These are phyloP conservation scores for Fagopyrum esculentum DNA, from an alignment of 148 eudicot species.

Conservation along the genomic window DNA sequence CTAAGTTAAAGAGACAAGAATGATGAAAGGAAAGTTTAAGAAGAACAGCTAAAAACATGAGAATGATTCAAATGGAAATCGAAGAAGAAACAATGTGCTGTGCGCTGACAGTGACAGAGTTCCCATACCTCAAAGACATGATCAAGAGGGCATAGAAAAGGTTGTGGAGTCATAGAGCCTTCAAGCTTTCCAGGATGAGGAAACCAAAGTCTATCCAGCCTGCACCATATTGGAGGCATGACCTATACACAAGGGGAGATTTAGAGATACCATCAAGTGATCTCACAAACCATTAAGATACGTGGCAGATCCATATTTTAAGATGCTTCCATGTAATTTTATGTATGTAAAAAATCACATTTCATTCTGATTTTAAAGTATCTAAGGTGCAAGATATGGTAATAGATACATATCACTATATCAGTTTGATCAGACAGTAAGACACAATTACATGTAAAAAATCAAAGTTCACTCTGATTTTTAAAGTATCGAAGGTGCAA, in stretches of 20 bases:
- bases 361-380: not conserved
- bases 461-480: too few relatives aligned
- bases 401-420: too few relatives aligned
- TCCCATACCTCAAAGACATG: constrained; percentile 86
- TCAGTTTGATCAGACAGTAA: too few relatives aligned
- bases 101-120: not conserved
- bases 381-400: not conserved
- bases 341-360: not conserved
- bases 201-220: constrained; percentile 99
- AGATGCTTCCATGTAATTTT: not conserved
- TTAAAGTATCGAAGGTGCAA: too few relatives aligned
- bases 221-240: constrained; percentile 99
- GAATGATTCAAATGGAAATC: not conserved
- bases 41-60: not conserved
- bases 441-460: too few relatives aligned
- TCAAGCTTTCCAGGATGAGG: constrained; percentile 85
- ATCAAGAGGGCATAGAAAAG: constrained; percentile 89
- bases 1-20: not conserved
- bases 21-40: not conserved
- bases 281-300: constrained; percentile 1
- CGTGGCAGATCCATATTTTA: not conserved
- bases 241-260: constrained; percentile 59
- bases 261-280: constrained; percentile 21
- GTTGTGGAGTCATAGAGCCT: constrained; percentile 82
- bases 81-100: not conserved